A percentile compares a stretch with the other conserved stretches of the same genome.
Evolutionary conservation across 2,329 filamentous ascomycete species (phyloP).

Genomic region (Aspergillus fischeri): DNA sequence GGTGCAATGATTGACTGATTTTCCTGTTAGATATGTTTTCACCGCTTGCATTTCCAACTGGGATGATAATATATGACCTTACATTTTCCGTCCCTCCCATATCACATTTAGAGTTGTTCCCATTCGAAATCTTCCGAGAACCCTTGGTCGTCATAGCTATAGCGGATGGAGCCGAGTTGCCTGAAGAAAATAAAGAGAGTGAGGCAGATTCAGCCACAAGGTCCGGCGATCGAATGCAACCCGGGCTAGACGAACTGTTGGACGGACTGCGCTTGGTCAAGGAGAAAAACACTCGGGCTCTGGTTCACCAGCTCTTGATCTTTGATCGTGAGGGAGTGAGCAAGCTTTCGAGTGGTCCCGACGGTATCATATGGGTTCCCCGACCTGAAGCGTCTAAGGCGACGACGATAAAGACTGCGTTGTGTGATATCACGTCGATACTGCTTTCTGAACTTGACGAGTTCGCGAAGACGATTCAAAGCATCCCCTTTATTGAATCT

Average conservation of each 20-base stretch:
- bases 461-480: constrained; percentile 68
- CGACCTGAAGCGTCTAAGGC: constrained; percentile 63
- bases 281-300: constrained; percentile 68
- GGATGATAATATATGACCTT: constrained; percentile 83
- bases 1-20: constrained; percentile 18
- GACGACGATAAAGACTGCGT: constrained; percentile 75
- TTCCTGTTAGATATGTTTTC: constrained; percentile 77
- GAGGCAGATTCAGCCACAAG: constrained; percentile 10
- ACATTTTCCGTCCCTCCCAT: constrained; percentile 74
- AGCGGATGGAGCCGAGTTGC: constrained; percentile 72
- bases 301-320: constrained; percentile 73
- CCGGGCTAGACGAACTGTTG: constrained; percentile 37
- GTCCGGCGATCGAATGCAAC: constrained; percentile 29
- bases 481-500: constrained; percentile 70
- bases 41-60: constrained; percentile 79
- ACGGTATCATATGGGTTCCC: constrained; percentile 69
- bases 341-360: constrained; percentile 52
- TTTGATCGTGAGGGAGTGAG: constrained; percentile 66
- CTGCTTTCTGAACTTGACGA: constrained; percentile 72
- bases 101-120: constrained; percentile 73
- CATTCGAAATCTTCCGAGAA: constrained; percentile 87
- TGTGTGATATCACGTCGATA: constrained; percentile 73
- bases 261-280: constrained; percentile 68
- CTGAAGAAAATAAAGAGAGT: constrained; percentile 23
- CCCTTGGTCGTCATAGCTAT: constrained; percentile 79